Evolutionary conservation across 2,329 filamentous ascomycete species (phyloP).

Genomic region (Proliferodiscus dingleyae): DNA sequence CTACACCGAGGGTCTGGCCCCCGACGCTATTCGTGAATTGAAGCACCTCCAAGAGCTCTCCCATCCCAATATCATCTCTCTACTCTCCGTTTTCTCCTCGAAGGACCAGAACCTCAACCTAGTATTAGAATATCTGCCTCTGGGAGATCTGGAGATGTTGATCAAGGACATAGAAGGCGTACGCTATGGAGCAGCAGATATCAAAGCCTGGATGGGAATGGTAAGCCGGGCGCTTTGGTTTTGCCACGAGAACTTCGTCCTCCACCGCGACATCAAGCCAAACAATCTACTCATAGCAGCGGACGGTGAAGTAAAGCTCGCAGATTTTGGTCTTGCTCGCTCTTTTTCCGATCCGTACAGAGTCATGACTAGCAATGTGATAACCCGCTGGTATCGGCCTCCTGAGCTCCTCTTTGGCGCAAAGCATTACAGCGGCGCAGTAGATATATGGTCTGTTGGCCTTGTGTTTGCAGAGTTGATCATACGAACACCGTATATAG

Average conservation of each 20-base stretch:
- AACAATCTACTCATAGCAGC: conserved; percentile 95
- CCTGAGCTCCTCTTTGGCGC: conserved; percentile 91
- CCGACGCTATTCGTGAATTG: conserved; percentile 92
- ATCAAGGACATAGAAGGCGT: conserved; percentile 78
- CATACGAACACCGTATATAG: conserved; percentile 75
- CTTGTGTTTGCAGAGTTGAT: conserved; percentile 91
- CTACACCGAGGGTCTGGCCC: conserved; percentile 85
- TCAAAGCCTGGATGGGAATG: conserved; percentile 99
- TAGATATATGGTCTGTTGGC: conserved; percentile 92
- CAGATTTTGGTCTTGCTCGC: conserved; percentile 93
- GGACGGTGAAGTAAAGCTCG: conserved; percentile 89
- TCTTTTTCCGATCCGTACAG: conserved; percentile 83
- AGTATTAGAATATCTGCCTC: conserved; percentile 87
- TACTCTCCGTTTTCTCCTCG: conserved; percentile 89
- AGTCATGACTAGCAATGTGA: conserved; percentile 89
- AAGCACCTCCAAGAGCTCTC: conserved; percentile 91
- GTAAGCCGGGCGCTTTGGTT: conserved; percentile 89
- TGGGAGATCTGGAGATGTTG: conserved; percentile 92
- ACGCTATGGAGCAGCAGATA: conserved; percentile 80
- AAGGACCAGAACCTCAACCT: conserved; percentile 96
- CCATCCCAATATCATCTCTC: conserved; percentile 91
- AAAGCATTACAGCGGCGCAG: conserved; percentile 80
- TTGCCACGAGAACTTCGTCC: conserved; percentile 88
- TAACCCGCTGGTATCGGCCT: conserved; percentile 94
- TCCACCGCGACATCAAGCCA: conserved; percentile 98